Conservation (phyloP, 2,329 filamentous ascomycete genomes). For the Gaeumannomyces tritici region DNA sequence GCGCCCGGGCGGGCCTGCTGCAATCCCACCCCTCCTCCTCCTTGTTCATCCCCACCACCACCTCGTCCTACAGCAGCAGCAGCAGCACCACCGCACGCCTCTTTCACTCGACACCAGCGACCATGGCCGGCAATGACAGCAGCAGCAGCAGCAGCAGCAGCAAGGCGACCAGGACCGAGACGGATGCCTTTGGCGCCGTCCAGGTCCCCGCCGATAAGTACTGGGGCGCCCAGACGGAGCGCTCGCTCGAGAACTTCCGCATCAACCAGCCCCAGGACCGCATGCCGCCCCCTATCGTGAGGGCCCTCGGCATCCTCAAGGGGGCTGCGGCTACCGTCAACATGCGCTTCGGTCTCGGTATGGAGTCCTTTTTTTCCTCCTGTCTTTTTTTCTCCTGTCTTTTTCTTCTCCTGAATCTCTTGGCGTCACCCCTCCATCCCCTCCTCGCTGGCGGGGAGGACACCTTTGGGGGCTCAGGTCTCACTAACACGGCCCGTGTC, state of each 20-base stretch:
- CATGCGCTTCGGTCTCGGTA: constrained; percentile 85
- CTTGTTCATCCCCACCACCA: neutral
- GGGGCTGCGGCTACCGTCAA: constrained; percentile 93
- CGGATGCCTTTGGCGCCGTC: constrained; percentile 95
- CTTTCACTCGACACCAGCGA: constrained; percentile 1
- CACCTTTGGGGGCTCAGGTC: too few relatives aligned
- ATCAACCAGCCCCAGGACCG: constrained; percentile 99
- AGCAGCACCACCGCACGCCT: neutral
- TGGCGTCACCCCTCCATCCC: neutral
- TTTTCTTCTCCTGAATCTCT: neutral
- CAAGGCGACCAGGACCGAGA: constrained; percentile 64
- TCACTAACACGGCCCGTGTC: neutral
- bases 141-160: constrained; percentile 12
- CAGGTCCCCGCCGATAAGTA: constrained; percentile 89
- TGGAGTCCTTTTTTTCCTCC: constrained; percentile 17
- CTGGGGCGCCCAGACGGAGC: constrained; percentile 97
- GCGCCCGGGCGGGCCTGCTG: neutral
- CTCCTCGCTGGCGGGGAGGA: neutral
- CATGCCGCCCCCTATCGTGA: constrained; percentile 88
- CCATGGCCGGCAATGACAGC: constrained; percentile 2
- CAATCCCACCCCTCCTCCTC: neutral
- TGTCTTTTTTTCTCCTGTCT: too few relatives aligned
- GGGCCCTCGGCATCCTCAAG: constrained; percentile 95
- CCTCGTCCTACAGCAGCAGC: neutral
- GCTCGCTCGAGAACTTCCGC: constrained; percentile 93